Evolutionary conservation across 176 grass and related monocot species (phyloP).

Genomic region (Triticum aestivum): DNA sequence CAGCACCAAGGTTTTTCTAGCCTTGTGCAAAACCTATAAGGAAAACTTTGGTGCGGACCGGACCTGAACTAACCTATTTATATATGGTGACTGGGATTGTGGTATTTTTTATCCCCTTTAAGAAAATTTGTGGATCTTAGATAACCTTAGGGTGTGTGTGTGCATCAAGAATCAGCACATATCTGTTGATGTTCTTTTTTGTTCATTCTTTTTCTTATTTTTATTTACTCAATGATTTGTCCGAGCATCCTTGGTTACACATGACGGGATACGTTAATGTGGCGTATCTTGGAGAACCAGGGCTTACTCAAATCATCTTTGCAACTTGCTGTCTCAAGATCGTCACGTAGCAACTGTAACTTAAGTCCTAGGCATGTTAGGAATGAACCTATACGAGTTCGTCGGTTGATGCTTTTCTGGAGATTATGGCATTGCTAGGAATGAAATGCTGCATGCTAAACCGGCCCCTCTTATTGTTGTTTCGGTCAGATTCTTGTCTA

Average conservation of each 20-base stretch:
- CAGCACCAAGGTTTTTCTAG: constrained; percentile 13
- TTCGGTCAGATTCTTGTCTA: too few species aligned
- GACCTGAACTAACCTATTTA: neutral
- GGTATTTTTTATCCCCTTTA: neutral
- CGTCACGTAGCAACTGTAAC: too few species aligned
- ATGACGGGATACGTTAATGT: neutral
- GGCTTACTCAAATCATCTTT: too few species aligned
- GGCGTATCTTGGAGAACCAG: neutral
- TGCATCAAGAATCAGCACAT: neutral
- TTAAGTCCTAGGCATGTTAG: too few species aligned
- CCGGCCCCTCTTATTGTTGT: too few species aligned
- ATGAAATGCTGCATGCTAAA: too few species aligned
- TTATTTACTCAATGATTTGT: neutral
- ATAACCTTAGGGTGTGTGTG: neutral
- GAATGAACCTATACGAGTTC: too few species aligned
- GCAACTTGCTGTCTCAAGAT: too few species aligned
- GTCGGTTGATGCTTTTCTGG: too few species aligned
- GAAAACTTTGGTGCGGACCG: neutral
- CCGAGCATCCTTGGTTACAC: too few species aligned
- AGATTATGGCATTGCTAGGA: too few species aligned
- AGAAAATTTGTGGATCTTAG: neutral
- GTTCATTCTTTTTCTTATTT: neutral
- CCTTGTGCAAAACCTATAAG: neutral
- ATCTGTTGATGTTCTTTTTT: neutral
- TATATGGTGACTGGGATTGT: neutral